Evolutionary conservation across 148 eudicot genomes (phyloP), one percentile per base, ranked within the genome.

Genomic region (Rhododendron mucronatum): DNA sequence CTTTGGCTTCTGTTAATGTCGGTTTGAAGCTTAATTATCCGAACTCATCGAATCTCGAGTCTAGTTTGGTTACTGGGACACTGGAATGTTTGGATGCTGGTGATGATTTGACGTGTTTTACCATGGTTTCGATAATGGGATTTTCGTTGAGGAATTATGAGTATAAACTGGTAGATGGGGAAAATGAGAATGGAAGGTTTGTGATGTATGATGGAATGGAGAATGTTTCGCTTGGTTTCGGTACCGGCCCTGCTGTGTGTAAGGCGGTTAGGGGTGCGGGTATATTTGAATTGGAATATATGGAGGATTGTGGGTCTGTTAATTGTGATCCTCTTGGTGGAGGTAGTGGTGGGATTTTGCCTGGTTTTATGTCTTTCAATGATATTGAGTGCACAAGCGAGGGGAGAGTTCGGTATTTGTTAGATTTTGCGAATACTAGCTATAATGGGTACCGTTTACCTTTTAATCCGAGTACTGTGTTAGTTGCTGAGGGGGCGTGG

Each of bases 401-500:
- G 53, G 91, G 75, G 67, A 90, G 89, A 88, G 91, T 87, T 69
- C 83, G 99, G 82, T 93, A 89, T 87, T 83, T 92, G 55, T 88
- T 97, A 69, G 89, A 83, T 44, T 91, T 92, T 65, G 90, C 92
- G 9, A 86, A 94, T 80, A 69, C 55, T 2, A 93, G 91, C 86
- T 84, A 69, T 39, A 92, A 89, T 85, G 91, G 91, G 9, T 73
- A 57, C 83, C 80, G 45, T 1, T 90, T 90, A 65, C 90, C 91
- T 0, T 91, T 95, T 89, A 87, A 94, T 86, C 98, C 97, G 11
- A 89, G 78, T 69, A 87, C 87, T 77, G 88, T 91, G 7, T 84
- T 97, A 78, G 90, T 97, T 79, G 93, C 94, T 81, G 99, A 97
- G 89, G 99, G 99, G 61, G 88, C 65, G 26, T 97, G 99, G 99